phyloP scores from a whole-genome alignment of 2,329 filamentous ascomycete genomes.

The Endothia cerciana region DNA sequence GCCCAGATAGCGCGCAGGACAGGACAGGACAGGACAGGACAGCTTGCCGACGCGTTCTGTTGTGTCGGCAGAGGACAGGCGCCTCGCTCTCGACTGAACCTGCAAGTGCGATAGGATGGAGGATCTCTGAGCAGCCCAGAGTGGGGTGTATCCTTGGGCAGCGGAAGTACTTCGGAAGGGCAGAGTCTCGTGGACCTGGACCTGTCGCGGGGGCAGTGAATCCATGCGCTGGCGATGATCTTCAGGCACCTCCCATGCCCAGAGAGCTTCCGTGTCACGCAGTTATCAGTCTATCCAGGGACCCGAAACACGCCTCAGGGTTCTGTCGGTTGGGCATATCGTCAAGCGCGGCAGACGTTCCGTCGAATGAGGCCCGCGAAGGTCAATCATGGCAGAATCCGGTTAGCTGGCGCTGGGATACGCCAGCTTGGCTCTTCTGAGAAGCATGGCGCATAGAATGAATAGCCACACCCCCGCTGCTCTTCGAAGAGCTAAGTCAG shows the following conservation, averaged over 20 bases:
- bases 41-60: slow-evolving; percentile 16
- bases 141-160: slow-evolving; percentile 2
- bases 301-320: slow-evolving; percentile 22
- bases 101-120: slow-evolving; percentile 1
- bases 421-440: slow-evolving; percentile 2
- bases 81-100: slow-evolving; percentile 18
- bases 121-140: background rate
- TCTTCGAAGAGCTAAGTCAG: background rate
- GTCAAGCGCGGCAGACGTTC: slow-evolving; percentile 22
- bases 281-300: slow-evolving; percentile 13
- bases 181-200: background rate
- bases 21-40: slow-evolving; percentile 5
- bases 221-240: slow-evolving; percentile 27
- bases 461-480: slow-evolving; percentile 9
- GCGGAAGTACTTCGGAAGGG: slow-evolving; percentile 10
- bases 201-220: slow-evolving; percentile 5
- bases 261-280: slow-evolving; percentile 19
- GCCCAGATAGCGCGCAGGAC: slow-evolving; percentile 15
- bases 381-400: slow-evolving; percentile 10
- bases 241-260: slow-evolving; percentile 29
- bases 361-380: slow-evolving; percentile 8
- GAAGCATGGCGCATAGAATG: slow-evolving; percentile 15
- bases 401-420: slow-evolving; percentile 9
- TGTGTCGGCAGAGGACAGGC: slow-evolving; percentile 2
- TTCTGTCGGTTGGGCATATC: slow-evolving; percentile 3